These are phyloP conservation scores for Penicillium olsonii DNA, from an alignment of 2,329 filamentous ascomycete genomes.

Conservation along the genomic window DNA sequence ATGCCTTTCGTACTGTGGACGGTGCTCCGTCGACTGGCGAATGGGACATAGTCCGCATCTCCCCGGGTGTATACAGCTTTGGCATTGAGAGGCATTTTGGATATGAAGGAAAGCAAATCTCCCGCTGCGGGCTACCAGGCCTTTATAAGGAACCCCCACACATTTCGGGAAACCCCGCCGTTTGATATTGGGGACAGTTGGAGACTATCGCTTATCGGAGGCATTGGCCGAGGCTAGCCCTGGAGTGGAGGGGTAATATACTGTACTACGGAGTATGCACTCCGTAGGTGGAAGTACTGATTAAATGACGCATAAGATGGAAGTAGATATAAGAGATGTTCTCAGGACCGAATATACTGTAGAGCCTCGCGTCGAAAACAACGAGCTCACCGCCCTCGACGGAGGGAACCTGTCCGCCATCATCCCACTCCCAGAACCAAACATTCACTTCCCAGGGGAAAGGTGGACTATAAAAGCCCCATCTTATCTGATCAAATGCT, in stretches of 20 bases:
- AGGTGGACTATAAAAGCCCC: slow-evolving; percentile 4
- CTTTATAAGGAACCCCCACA: slow-evolving; percentile 6
- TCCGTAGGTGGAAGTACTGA: neutral
- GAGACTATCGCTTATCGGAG: slow-evolving; percentile 3
- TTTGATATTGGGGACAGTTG: slow-evolving; percentile 9
- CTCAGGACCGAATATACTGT: too few relatives aligned
- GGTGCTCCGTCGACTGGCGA: slow-evolving; percentile 77
- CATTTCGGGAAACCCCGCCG: slow-evolving; percentile 4
- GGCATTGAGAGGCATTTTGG: slow-evolving; percentile 51
- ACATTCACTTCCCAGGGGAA: slow-evolving; percentile 7
- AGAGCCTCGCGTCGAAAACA: too few relatives aligned
- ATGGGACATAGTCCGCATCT: slow-evolving; percentile 45
- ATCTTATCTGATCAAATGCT: slow-evolving; percentile 27
- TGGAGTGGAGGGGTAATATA: neutral
- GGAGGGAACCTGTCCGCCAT: slow-evolving; percentile 18
- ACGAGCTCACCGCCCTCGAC: slow-evolving; percentile 7
- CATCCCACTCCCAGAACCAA: slow-evolving; percentile 23
- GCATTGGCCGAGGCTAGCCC: neutral
- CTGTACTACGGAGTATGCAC: too few relatives aligned
- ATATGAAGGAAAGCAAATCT: neutral
- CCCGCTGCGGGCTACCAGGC: neutral
- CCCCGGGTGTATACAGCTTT: slow-evolving; percentile 53
- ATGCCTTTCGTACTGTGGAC: slow-evolving; percentile 93
- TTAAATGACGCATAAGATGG: neutral
- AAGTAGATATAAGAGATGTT: neutral